phyloP scores from a whole-genome alignment of 805 yeast genomes.

The Candida koratica region DNA sequence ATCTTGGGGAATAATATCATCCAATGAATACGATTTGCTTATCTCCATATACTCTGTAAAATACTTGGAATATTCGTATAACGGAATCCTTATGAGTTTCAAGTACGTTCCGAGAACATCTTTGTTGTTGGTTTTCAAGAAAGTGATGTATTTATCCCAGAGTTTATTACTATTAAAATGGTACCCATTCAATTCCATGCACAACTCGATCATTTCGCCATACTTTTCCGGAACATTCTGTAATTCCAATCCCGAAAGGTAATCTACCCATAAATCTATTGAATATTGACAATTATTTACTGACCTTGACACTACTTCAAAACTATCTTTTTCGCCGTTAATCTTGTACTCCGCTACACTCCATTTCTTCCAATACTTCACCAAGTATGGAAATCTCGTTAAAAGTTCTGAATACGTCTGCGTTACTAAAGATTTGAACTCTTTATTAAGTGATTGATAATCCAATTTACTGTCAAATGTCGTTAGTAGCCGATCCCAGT shows the following conservation, averaged over 20 bases:
- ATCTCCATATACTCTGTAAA: conserved; percentile 47
- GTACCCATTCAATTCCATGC: conserved; percentile 47
- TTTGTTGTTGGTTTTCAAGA: conserved; percentile 25
- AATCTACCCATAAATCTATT: conserved; percentile 67
- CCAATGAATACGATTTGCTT: conserved; percentile 29
- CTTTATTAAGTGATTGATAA: conserved; percentile 10
- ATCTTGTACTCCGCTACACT: conserved; percentile 53
- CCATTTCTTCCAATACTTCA: conserved; percentile 63
- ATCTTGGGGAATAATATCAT: conserved; percentile 20
- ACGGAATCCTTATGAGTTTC: conserved; percentile 54
- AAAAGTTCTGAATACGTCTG: conserved; percentile 33
- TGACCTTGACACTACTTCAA: conserved; percentile 41
- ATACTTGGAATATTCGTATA: conserved; percentile 83
- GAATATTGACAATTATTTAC: conserved; percentile 53
- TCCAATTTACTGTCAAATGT: conserved; percentile 21
- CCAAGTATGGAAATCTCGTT: conserved; percentile 53
- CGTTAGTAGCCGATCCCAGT: conserved; percentile 39
- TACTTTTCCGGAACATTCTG: conserved; percentile 14
- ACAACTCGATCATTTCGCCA: conserved; percentile 4
- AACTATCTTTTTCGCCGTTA: conserved; percentile 50
- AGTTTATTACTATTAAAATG: conserved; percentile 75
- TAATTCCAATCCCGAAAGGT: conserved; percentile 45
- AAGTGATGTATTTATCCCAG: conserved; percentile 77
- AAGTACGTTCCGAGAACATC: conserved; percentile 42
- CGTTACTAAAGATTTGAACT: conserved; percentile 19